Evolutionary conservation across 352 stramenopile genomes (phyloP).

Genomic region (Globisporangium cylindrosporum): DNA sequence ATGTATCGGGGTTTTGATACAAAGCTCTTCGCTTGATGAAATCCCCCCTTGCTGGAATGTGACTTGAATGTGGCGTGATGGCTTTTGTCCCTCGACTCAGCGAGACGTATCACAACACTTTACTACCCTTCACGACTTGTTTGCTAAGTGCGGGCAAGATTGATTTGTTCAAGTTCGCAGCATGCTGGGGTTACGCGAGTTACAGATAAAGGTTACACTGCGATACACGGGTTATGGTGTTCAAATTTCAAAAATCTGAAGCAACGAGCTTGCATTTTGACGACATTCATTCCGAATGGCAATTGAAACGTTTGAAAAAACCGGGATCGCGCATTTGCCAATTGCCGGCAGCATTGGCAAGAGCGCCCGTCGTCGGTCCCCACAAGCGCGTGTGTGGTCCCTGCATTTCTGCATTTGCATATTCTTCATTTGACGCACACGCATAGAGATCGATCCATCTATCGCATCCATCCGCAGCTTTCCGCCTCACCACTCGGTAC

Average conservation of each 20-base stretch:
- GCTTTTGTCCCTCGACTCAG: neutral
- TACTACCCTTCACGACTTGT: neutral
- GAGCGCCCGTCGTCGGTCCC: neutral
- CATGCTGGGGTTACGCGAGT: too few species aligned
- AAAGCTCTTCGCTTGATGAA: neutral
- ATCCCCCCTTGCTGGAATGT: neutral
- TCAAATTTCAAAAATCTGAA: conserved; percentile 11
- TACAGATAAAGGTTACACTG: neutral
- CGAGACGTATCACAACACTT: neutral
- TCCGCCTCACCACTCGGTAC: neutral
- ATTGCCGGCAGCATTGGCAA: conserved; percentile 5
- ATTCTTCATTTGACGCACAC: conserved; percentile 3
- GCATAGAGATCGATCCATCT: neutral
- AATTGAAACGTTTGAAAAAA: conserved; percentile 15
- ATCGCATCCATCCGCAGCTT: neutral
- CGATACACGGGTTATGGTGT: neutral
- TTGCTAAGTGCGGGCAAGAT: neutral
- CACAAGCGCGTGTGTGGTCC: neutral
- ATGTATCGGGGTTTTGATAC: conserved; percentile 3
- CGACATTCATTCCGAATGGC: neutral
- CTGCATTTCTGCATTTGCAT: conserved; percentile 8
- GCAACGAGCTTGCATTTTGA: too few species aligned
- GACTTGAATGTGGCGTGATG: neutral
- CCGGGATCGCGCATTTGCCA: neutral
- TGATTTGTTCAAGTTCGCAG: too few species aligned